Evolutionary conservation across 2,329 filamentous ascomycete genomes (phyloP).

Genomic region (Gnomoniopsis smithogilvyi): DNA sequence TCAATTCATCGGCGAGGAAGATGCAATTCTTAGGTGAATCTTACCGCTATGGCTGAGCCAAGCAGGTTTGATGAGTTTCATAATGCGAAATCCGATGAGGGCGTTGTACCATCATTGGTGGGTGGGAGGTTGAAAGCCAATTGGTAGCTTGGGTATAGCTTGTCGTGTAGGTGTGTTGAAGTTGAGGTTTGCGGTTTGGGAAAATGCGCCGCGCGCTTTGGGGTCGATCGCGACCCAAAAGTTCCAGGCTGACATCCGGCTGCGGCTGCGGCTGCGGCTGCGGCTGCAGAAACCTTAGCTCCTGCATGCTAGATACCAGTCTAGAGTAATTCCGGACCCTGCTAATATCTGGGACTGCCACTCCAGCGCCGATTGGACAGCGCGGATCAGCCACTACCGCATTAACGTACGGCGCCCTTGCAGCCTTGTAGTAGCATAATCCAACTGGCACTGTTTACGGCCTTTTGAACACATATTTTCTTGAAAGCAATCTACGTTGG

Average conservation of each 20-base stretch:
- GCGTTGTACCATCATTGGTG: conserved; percentile 13
- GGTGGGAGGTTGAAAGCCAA: not conserved
- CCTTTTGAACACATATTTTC: no score
- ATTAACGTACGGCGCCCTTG: not conserved
- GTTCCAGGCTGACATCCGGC: conserved; percentile 8
- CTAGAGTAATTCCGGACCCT: not conserved
- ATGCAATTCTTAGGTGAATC: conserved; percentile 20
- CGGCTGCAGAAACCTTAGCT: not conserved
- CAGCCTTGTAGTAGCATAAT: not conserved
- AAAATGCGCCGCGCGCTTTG: conserved; percentile 10
- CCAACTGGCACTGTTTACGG: no score
- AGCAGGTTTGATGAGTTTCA: conserved; percentile 90
- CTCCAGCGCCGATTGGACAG: conserved; percentile 15
- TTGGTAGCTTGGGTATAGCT: not conserved
- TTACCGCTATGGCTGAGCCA: conserved; percentile 92
- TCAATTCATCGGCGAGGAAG: not conserved
- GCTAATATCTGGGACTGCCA: not conserved
- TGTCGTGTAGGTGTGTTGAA: not conserved
- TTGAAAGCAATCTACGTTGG: no score
- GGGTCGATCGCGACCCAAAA: not conserved
- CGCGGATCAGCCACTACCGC: not conserved
- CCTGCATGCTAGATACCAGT: not conserved
- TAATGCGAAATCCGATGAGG: conserved; percentile 13
- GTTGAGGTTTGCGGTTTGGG: not conserved
- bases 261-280: not conserved